Percentiles rank a stretch among this genome's conserved stretches.
Evolutionary conservation across 1,139 yeast genomes (phyloP).

Genomic region (Candida buenavistaensis): DNA sequence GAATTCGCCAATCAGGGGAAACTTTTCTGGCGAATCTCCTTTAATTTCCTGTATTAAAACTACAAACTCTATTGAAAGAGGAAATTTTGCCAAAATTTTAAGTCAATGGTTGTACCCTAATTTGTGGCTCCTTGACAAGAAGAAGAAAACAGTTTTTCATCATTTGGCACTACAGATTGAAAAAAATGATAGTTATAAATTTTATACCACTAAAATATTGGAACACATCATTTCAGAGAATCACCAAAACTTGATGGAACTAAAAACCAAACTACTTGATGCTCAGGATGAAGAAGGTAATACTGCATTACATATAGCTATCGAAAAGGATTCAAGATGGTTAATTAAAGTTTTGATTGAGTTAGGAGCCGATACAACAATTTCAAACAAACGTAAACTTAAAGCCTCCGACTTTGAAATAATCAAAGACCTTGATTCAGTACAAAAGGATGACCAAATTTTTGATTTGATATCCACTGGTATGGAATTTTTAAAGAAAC

Average conservation of each 20-base stretch:
- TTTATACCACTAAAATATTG: conserved; percentile 72
- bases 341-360: conserved; percentile 79
- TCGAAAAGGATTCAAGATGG: conserved; percentile 80
- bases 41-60: conserved; percentile 42
- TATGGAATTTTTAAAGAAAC: conserved; percentile 32
- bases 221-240: conserved; percentile 70
- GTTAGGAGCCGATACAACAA: conserved; percentile 79
- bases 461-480: conserved; percentile 38
- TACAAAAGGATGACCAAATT: conserved; percentile 28
- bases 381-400: conserved; percentile 81
- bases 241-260: conserved; percentile 56
- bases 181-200: conserved; percentile 46
- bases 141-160: conserved; percentile 38
- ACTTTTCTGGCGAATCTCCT: conserved; percentile 41
- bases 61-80: conserved; percentile 48
- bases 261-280: conserved; percentile 68
- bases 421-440: conserved; percentile 31
- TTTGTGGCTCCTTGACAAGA: conserved; percentile 37
- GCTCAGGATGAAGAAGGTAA: conserved; percentile 81
- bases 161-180: conserved; percentile 30
- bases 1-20: conserved; percentile 45
- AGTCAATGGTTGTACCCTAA: conserved; percentile 38
- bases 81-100: conserved; percentile 37
- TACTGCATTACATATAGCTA: conserved; percentile 86
- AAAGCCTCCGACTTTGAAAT: conserved; percentile 86